These are phyloP conservation scores for Fusarium sp. DNA, from an alignment of 2,329 filamentous ascomycete species.

Conservation along the genomic window DNA sequence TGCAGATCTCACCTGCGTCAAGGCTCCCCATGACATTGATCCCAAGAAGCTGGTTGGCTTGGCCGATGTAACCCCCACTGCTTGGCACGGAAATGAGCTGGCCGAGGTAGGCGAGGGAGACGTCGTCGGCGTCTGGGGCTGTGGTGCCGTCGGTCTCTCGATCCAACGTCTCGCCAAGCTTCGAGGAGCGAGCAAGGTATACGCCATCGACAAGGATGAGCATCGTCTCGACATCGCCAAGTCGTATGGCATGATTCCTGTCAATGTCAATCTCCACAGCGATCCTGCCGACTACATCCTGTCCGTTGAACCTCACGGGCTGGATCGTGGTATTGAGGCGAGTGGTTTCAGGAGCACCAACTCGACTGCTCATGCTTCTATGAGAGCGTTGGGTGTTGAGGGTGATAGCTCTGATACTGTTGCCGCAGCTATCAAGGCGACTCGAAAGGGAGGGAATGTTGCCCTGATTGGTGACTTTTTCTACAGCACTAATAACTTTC, in stretches of 20 bases:
- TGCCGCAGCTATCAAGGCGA: not conserved
- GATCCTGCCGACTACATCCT: not conserved
- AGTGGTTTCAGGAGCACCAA: constrained; percentile 10
- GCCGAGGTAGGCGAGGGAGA: constrained; percentile 1
- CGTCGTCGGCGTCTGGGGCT: constrained; percentile 8
- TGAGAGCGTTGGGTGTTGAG: constrained; percentile 4
- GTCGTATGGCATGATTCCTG: not conserved
- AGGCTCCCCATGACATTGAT: not conserved
- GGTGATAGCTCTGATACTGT: constrained; percentile 9
- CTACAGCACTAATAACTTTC: constrained; percentile 2
- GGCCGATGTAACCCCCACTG: constrained; percentile 3
- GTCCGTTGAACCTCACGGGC: not conserved
- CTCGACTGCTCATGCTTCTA: not conserved
- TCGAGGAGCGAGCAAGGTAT: not conserved
- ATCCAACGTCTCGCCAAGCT: constrained; percentile 8
- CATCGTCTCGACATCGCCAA: not conserved
- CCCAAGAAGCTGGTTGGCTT: not conserved
- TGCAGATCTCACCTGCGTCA: constrained; percentile 5
- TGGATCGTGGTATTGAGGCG: constrained; percentile 1
- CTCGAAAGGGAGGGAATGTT: not conserved
- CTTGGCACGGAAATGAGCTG: constrained; percentile 1
- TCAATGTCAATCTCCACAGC: not conserved
- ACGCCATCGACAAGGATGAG: constrained; percentile 8
- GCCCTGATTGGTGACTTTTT: constrained; percentile 5
- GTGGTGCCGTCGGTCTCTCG: not conserved